These are phyloP conservation scores for Agrostemma githago DNA, from an alignment of 148 eudicot species.

Conservation along the genomic window DNA sequence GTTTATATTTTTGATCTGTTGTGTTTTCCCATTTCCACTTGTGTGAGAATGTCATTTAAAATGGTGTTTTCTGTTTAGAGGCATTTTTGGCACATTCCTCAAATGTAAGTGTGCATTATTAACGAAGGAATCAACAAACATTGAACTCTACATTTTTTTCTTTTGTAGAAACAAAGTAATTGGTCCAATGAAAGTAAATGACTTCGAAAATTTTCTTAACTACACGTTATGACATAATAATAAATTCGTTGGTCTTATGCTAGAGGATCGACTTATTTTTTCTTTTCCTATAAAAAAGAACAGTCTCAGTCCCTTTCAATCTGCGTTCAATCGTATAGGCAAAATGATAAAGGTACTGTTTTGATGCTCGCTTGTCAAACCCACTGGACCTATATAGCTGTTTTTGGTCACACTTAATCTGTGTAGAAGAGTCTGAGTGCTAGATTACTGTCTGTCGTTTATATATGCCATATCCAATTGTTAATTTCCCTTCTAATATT, in stretches of 20 bases:
- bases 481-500: slow-evolving; percentile 6
- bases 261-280: background rate
- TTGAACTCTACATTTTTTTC: background rate
- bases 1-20: background rate
- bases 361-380: background rate
- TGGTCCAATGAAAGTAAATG: background rate
- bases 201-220: background rate
- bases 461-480: background rate
- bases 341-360: background rate
- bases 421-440: background rate
- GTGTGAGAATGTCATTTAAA: background rate
- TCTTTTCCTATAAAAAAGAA: no score
- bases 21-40: background rate
- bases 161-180: no score
- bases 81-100: background rate
- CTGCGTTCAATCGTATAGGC: background rate
- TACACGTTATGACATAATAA: background rate
- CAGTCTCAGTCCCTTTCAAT: background rate
- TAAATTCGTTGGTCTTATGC: background rate
- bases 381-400: background rate
- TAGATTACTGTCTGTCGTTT: background rate
- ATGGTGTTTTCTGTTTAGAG: background rate
- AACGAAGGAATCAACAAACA: background rate
- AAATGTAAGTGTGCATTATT: background rate
- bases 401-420: background rate